Base-by-base conservation (phyloP, 495 filamentous ascomycete genomes). In the Lindgomyces ingoldianus region DNA sequence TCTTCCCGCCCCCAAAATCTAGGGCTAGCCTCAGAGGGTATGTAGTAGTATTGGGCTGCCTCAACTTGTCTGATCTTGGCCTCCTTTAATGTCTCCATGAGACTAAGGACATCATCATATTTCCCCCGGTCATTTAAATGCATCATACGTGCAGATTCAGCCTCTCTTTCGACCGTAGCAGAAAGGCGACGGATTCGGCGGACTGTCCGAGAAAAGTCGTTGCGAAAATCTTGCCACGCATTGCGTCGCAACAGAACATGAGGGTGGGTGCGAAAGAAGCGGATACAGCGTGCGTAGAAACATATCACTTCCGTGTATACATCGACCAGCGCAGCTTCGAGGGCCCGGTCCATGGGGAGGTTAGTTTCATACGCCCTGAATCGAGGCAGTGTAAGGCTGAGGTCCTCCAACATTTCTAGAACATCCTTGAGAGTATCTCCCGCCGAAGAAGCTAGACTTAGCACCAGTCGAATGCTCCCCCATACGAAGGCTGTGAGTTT, bases 241-340 rank as follows among this genome's bases (percentile, higher is more conserved):
- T 33, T 21, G 21, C 30, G 52, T 27, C 52, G 52, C 30, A 64
- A 22, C 19, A 64, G 1, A 12, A 54, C 51, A 30, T 63, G 69
- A 2, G 69, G 67, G 51, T 70, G 61, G 19, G 45, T 50, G 3
- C 69, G 66, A 53, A 72, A 70, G 57, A 72, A 72, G 51, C 67
- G 62, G 30, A 72, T 72, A 41, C 62, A 57, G 12, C 69, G 50
- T 14, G 69, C 67, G 36, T 67, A 72, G 49, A 72, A 72, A 50
- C 69, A 72, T 8, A 69, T 70, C 8, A 70, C 63, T 56, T 72
- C 69, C 9, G 67, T 70, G 45, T 72, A 72, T 0, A 67, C 67
- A 18, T 66, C 69, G 12, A 70, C n/a, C 18, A 72, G 50, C 2
- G 69, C 53, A 33, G 62, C 51, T 44, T 72, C 69, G 24, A 72